Percentiles rank a stretch among this genome's conserved stretches.
phyloP scores from a whole-genome alignment of 495 filamentous ascomycete species.

The Neurospora sp. region DNA sequence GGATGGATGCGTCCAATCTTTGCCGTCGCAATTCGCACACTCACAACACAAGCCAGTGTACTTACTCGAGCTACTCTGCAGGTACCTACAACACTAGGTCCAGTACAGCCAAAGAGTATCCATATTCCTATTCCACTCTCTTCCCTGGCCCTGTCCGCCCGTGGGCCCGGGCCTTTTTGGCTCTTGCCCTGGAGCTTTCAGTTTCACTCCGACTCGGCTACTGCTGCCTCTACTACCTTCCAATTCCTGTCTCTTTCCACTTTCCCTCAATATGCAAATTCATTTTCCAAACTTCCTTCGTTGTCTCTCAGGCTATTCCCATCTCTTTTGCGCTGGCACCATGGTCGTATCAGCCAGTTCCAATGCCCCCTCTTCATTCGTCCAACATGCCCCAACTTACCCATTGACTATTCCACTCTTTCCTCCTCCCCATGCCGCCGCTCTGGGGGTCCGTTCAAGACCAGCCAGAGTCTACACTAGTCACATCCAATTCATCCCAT shows the following conservation, averaged over 20 bases:
- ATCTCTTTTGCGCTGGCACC: not conserved
- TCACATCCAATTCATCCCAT: not conserved
- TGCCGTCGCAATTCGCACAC: not conserved
- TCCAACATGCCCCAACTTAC: not conserved
- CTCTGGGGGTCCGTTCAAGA: not conserved
- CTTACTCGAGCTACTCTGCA: not conserved
- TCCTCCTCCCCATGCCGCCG: not conserved
- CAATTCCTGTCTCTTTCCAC: not conserved
- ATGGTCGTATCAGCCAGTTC: not conserved
- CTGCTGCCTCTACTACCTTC: not conserved
- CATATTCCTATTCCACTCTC: not conserved
- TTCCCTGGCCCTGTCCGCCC: not conserved
- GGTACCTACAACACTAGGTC: not conserved
- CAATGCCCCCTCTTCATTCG: not conserved
- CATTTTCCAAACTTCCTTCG: not conserved
- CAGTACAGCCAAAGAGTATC: not conserved
- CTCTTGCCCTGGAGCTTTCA: not conserved
- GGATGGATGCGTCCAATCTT: not conserved
- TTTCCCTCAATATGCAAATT: not conserved
- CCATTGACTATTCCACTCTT: not conserved
- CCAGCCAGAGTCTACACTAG: not conserved
- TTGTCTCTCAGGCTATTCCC: not conserved
- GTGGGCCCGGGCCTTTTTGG: not conserved
- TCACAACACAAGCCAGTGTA: not conserved
- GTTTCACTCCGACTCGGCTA: not conserved